A percentile compares a stretch with the other conserved stretches of the same genome.
These are phyloP conservation scores for Leucosporidium yakuticum DNA, from an alignment of 768 basidiomycete genomes.

Conservation along the genomic window DNA sequence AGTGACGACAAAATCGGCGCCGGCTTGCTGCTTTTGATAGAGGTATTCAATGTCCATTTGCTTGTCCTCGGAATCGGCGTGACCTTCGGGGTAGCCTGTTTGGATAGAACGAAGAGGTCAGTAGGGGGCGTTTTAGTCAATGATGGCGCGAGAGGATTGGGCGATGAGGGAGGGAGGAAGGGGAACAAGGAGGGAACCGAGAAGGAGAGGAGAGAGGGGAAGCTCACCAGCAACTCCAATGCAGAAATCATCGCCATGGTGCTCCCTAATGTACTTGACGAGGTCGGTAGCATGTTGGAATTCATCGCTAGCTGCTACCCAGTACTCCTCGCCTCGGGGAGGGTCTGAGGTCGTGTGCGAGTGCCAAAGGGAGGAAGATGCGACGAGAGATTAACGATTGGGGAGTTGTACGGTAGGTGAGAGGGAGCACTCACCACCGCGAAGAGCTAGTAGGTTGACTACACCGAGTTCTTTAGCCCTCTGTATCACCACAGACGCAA, in stretches of 20 bases:
- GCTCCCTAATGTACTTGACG: slow-evolving; percentile 79
- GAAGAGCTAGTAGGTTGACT: slow-evolving; percentile 80
- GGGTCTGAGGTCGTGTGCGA: slow-evolving; percentile 58
- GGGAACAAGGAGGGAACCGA: not conserved
- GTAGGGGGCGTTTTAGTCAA: not conserved
- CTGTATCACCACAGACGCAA: slow-evolving; percentile 42
- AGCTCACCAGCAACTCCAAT: slow-evolving; percentile 81
- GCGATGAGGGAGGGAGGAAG: not conserved
- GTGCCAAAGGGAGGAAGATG: not conserved
- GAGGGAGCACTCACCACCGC: slow-evolving; percentile 62
- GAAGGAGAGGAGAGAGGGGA: not conserved
- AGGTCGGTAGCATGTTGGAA: slow-evolving; percentile 83
- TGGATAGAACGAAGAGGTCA: not conserved
- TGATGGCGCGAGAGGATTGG: not conserved
- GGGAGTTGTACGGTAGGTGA: not conserved
- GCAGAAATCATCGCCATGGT: slow-evolving; percentile 79
- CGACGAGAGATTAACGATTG: not conserved
- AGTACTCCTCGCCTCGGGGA: slow-evolving; percentile 86
- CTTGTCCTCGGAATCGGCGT: slow-evolving; percentile 62
- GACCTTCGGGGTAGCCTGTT: slow-evolving; percentile 87
- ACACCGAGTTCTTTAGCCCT: slow-evolving; percentile 74
- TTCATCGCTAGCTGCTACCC: slow-evolving; percentile 74
- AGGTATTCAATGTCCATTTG: slow-evolving; percentile 53
- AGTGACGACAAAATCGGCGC: slow-evolving; percentile 91
- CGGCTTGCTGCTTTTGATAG: slow-evolving; percentile 83